phyloP scores from a whole-genome alignment of 2,329 filamentous ascomycete genomes.

The Clarireedia sp. region DNA sequence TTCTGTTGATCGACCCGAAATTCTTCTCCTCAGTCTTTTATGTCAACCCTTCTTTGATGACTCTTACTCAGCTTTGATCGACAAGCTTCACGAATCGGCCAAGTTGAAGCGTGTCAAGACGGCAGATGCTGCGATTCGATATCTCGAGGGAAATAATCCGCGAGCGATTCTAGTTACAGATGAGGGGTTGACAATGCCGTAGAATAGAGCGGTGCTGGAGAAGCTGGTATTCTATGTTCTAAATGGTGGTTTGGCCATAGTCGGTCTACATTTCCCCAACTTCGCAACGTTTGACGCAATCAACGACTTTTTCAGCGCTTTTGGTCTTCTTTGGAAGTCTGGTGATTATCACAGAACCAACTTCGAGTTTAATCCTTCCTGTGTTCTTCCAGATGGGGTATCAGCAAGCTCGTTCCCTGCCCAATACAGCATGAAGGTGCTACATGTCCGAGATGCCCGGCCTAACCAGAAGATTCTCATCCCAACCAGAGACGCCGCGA shows the following conservation, averaged over 20 bases:
- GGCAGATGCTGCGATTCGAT: constrained; percentile 12
- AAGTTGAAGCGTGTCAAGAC: constrained; percentile 15
- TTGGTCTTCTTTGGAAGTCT: constrained; percentile 21
- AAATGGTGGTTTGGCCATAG: constrained; percentile 23
- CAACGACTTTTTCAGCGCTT: constrained; percentile 19
- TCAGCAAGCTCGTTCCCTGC: constrained; percentile 14
- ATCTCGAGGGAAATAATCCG: constrained; percentile 19
- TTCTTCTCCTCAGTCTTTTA: constrained; percentile 16
- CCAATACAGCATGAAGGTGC: constrained; percentile 26
- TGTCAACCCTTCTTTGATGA: constrained; percentile 13
- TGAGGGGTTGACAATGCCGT: constrained; percentile 16
- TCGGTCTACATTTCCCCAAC: constrained; percentile 24
- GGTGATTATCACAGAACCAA: constrained; percentile 20
- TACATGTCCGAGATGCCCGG: constrained; percentile 24
- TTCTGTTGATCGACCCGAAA: constrained; percentile 7
- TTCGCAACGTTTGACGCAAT: constrained; percentile 18
- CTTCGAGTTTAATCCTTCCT: constrained; percentile 18
- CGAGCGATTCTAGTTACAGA: constrained; percentile 25
- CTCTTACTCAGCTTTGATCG: constrained; percentile 13
- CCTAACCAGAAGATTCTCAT: constrained; percentile 25
- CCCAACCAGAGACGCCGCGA: constrained; percentile 12
- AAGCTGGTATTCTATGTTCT: constrained; percentile 20
- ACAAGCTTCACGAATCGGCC: constrained; percentile 10
- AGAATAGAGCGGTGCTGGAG: constrained; percentile 19
- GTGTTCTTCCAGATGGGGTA: constrained; percentile 8